phyloP scores from a whole-genome alignment of 2,329 filamentous ascomycete genomes.

The Purpureocillium takamizusanense region DNA sequence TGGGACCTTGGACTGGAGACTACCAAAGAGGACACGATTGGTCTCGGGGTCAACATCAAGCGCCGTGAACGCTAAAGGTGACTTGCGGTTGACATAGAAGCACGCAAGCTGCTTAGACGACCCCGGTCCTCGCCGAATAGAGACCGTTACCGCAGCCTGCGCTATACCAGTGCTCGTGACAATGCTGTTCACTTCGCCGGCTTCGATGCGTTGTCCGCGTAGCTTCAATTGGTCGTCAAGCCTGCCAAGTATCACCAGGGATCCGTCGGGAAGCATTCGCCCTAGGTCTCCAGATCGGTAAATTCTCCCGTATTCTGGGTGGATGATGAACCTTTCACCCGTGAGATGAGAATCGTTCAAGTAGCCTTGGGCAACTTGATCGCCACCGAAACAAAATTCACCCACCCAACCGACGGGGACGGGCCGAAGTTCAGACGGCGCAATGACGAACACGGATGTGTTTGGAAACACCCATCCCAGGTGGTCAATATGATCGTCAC shows the following conservation, averaged over 20 bases:
- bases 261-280: slow-evolving; percentile 67
- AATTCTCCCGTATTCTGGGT: slow-evolving; percentile 60
- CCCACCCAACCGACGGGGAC: slow-evolving; percentile 66
- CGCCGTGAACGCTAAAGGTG: slow-evolving; percentile 19
- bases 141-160: slow-evolving; percentile 54
- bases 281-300: slow-evolving; percentile 81
- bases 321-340: slow-evolving; percentile 56
- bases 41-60: slow-evolving; percentile 25
- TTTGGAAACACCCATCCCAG: slow-evolving; percentile 69
- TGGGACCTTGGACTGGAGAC: slow-evolving; percentile 49
- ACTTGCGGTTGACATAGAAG: slow-evolving; percentile 52
- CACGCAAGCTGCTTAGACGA: slow-evolving; percentile 48
- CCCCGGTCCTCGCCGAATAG: slow-evolving; percentile 34
- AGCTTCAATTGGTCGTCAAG: slow-evolving; percentile 77
- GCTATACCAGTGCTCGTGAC: slow-evolving; percentile 44
- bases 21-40: slow-evolving; percentile 41
- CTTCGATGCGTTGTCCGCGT: slow-evolving; percentile 70
- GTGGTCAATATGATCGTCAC: slow-evolving; percentile 56
- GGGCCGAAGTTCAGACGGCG: slow-evolving; percentile 32
- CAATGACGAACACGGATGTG: slow-evolving; percentile 63
- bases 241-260: slow-evolving; percentile 63
- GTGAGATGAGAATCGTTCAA: slow-evolving; percentile 57
- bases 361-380: slow-evolving; percentile 71
- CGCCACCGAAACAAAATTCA: slow-evolving; percentile 79
- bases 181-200: slow-evolving; percentile 62